Evolutionary conservation across 495 filamentous ascomycete genomes (phyloP), one percentile per base, ranked within the genome.

Genomic region (Eremomyces bilateralis): DNA sequence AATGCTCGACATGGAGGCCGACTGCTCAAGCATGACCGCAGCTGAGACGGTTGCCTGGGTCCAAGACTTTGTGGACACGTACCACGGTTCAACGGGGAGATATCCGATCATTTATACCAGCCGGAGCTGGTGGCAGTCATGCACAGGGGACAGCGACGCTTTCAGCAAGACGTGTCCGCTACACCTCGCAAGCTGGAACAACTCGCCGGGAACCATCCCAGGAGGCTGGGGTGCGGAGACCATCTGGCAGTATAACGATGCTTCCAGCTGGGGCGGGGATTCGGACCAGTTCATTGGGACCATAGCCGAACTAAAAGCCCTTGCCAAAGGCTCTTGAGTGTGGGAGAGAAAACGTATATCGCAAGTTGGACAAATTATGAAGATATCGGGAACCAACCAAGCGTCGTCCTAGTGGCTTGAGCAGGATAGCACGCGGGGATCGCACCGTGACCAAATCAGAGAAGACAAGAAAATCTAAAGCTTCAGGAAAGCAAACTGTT

Each of bases 1-100:
- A 1, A 75, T 75, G 69, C 56, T 76, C 11, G 71, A 75, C 47
- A 56, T 76, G 17, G 71, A 76, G 50, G 61, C 59, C 42, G 54
- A 50, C 5, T 73, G 69, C 49, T 69, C 60, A 40, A 67, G 67
- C 0, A 53, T 74, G 32, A 59, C 53, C 13, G 28, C 50, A 0
- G 52, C 56, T 10, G 53, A 45, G n/a, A 74, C 73, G 61, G 63
- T 71, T 0, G 45, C 53, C 15, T 76, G 70, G 70, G 63, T 76
- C 52, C 43, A 52, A 33, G 60, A 64, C 36, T 76, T 76, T 41
- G 64, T 64, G 33, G 50, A 65, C 24, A 62, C 57, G 2, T 76
- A 76, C 33, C 53, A 67, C 21, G 25, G 42, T 27, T 50, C 42
- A 20, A 69, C 67, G 2, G 52, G 57, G 3, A 55, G 65, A 1